These are phyloP conservation scores for Malassezia equina DNA, from an alignment of 1,284 basidiomycete species.

Conservation along the genomic window DNA sequence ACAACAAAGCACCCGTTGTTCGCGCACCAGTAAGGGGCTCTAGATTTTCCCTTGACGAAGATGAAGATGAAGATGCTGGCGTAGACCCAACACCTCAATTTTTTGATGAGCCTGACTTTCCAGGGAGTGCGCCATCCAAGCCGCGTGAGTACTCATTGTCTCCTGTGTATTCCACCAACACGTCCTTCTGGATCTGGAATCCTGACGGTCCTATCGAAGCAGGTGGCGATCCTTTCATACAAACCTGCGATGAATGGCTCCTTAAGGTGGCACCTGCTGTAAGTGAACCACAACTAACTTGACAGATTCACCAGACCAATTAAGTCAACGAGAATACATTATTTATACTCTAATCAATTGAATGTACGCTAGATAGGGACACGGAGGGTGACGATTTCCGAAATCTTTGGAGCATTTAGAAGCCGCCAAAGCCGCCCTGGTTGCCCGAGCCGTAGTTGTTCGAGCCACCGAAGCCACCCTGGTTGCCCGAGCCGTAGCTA, in stretches of 20 bases:
- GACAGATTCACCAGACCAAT: neutral
- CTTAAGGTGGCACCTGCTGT: constrained; percentile 5
- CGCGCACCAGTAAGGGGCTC: constrained; percentile 7
- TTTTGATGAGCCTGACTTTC: neutral
- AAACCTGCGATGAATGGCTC: constrained; percentile 11
- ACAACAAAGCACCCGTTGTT: neutral
- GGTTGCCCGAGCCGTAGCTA: neutral
- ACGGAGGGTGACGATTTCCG: neutral
- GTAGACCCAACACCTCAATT: neutral
- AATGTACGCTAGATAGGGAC: neutral
- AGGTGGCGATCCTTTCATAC: constrained; percentile 7
- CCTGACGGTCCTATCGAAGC: constrained; percentile 13
- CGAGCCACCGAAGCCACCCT: constrained; percentile 7
- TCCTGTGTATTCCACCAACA: neutral
- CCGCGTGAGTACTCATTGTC: neutral
- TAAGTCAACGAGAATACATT: neutral
- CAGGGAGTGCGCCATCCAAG: neutral
- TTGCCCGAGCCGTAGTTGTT: neutral
- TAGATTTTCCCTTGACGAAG: constrained; percentile 11
- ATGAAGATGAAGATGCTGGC: neutral
- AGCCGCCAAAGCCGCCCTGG: constrained; percentile 12
- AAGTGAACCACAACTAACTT: neutral
- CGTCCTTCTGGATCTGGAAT: constrained; percentile 11
- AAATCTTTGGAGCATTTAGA: neutral
- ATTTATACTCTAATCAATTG: neutral